phyloP scores from a whole-genome alignment of 2,329 filamentous ascomycete species.

The Trichoderma harzianum region DNA sequence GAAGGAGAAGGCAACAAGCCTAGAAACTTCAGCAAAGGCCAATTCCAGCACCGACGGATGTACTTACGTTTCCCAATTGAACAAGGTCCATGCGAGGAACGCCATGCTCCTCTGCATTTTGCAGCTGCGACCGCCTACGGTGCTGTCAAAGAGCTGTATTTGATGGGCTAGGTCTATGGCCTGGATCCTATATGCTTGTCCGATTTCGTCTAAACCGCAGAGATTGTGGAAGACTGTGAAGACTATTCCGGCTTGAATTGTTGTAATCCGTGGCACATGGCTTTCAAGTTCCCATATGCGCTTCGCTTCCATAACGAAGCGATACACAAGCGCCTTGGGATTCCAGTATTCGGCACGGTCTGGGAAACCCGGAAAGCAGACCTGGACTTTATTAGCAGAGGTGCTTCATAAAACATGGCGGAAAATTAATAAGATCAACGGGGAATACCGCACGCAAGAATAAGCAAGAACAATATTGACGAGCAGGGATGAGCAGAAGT shows the following conservation, averaged over 20 bases:
- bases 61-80: constrained; percentile 8
- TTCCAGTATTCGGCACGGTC: constrained; percentile 16
- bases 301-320: constrained; percentile 7
- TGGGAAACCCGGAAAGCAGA: neutral
- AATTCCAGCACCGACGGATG: neutral
- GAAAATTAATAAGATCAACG: neutral
- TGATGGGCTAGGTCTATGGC: neutral
- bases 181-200: neutral
- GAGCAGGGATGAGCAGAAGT: neutral
- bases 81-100: constrained; percentile 15
- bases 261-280: neutral
- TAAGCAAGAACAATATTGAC: neutral
- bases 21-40: neutral
- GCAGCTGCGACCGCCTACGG: neutral
- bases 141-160: neutral
- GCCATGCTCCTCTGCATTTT: neutral
- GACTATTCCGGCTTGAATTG: constrained; percentile 7
- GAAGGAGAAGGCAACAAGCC: neutral
- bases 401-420: rapidly evolving
- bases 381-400: neutral
- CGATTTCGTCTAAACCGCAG: neutral
- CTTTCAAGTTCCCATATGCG: constrained; percentile 12
- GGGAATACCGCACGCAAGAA: neutral
- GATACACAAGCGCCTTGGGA: constrained; percentile 9
- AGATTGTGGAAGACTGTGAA: constrained; percentile 13